phyloP scores from a whole-genome alignment of 148 eudicot species.

The Vaccinium corymbosum region DNA sequence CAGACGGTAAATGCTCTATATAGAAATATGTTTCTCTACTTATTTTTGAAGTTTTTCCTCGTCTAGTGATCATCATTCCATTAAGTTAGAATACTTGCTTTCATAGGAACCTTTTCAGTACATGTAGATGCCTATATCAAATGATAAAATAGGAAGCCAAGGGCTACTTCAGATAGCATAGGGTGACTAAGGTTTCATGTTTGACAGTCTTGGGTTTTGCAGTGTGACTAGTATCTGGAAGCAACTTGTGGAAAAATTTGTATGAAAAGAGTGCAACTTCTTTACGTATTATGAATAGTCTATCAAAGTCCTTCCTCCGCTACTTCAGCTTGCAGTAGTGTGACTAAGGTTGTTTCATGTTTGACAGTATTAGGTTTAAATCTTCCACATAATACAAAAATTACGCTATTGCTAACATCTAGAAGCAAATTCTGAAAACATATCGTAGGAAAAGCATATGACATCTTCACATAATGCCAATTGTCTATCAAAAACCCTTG shows the following conservation, averaged over 20 bases:
- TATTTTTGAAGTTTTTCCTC: not conserved
- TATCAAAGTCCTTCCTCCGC: not conserved
- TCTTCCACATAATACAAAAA: no score
- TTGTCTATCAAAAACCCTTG: no score
- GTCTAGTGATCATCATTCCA: not conserved
- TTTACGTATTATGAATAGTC: not conserved
- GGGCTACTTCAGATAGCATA: not conserved
- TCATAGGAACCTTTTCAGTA: not conserved
- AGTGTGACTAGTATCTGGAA: not conserved
- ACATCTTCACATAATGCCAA: no score
- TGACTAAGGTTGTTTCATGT: no score
- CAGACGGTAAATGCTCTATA: not conserved
- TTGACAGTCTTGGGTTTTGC: not conserved
- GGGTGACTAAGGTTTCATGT: not conserved
- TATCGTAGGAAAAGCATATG: not conserved
- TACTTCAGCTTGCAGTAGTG: no score
- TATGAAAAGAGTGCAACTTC: not conserved
- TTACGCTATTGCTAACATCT: not conserved
- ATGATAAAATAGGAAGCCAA: not conserved
- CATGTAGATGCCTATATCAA: not conserved
- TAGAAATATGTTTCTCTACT: not conserved
- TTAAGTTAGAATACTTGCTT: not conserved
- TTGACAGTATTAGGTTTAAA: no score
- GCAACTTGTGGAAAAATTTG: not conserved
- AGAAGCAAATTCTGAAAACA: not conserved